phyloP scores from a whole-genome alignment of 495 filamentous ascomycete species.

The Podospora tetraspora region DNA sequence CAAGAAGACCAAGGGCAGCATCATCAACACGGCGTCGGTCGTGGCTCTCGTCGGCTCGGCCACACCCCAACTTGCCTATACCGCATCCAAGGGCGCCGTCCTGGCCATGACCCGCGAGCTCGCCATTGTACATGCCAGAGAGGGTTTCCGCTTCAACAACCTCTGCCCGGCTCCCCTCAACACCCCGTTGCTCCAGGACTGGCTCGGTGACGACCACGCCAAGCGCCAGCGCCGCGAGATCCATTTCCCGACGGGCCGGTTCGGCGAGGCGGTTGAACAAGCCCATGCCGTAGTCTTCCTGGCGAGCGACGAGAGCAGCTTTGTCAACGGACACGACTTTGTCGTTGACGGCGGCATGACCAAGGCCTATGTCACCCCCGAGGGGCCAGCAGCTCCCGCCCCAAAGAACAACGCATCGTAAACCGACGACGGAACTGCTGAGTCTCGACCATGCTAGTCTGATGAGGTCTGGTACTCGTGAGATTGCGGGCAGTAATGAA shows the following conservation, averaged over 20 bases:
- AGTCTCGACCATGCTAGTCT: background rate
- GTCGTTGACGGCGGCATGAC: constrained; percentile 96
- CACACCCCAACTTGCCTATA: constrained; percentile 95
- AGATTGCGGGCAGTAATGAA: background rate
- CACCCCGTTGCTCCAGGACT: constrained; percentile 82
- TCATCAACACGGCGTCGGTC: constrained; percentile 94
- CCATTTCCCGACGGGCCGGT: constrained; percentile 91
- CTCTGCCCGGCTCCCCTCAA: constrained; percentile 92
- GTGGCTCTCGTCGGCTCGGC: constrained; percentile 89
- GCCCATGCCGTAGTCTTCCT: constrained; percentile 91
- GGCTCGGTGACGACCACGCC: constrained; percentile 80
- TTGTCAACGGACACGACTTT: constrained; percentile 88
- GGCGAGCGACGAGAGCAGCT: constrained; percentile 90
- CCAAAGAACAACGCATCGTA: constrained; percentile 64
- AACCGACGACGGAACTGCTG: background rate
- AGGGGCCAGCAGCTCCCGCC: constrained; percentile 65
- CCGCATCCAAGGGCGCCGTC: constrained; percentile 90
- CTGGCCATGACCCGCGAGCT: constrained; percentile 78
- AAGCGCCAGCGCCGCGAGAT: constrained; percentile 86
- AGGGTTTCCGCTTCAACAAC: constrained; percentile 82
- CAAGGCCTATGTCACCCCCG: constrained; percentile 89
- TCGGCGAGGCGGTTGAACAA: constrained; percentile 93
- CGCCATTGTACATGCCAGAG: constrained; percentile 77
- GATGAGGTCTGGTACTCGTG: background rate
- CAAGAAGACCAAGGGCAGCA: constrained; percentile 68